phyloP scores from a whole-genome alignment of 306 rosid genomes.

The Pterocarpus macrocarpus region DNA sequence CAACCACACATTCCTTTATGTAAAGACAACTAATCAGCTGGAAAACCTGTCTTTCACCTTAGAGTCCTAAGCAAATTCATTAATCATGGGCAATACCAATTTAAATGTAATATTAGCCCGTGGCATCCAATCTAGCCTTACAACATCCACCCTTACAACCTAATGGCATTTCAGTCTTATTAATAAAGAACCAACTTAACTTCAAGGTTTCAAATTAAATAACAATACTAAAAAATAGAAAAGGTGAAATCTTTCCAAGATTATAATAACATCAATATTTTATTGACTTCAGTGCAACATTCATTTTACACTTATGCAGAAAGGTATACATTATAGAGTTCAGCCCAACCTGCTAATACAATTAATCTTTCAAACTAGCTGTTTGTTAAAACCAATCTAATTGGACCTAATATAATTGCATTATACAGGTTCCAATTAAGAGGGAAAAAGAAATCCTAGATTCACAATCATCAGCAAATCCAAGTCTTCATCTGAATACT shows the following conservation, averaged over 20 bases:
- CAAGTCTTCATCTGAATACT: too few relatives aligned
- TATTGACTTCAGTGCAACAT: neutral
- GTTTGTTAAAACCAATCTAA: too few relatives aligned
- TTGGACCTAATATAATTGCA: too few relatives aligned
- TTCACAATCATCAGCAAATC: too few relatives aligned
- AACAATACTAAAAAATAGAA: neutral
- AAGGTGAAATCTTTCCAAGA: neutral
- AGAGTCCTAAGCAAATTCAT: neutral
- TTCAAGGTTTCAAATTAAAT: neutral
- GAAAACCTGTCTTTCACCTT: too few relatives aligned
- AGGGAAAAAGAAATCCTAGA: too few relatives aligned
- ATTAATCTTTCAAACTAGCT: neutral
- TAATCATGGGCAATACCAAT: neutral
- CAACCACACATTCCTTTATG: neutral
- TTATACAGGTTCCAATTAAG: too few relatives aligned
- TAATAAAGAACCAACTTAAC: neutral
- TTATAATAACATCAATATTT: too few relatives aligned
- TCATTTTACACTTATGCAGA: too few relatives aligned
- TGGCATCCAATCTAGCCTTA: neutral
- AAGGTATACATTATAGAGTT: neutral
- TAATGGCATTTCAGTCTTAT: neutral
- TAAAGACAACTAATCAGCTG: too few relatives aligned
- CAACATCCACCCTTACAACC: neutral
- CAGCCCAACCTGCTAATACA: neutral
- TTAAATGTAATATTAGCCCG: neutral